Conservation (phyloP, 257 asterid genomes). For the Nyctanthes arbortristis region DNA sequence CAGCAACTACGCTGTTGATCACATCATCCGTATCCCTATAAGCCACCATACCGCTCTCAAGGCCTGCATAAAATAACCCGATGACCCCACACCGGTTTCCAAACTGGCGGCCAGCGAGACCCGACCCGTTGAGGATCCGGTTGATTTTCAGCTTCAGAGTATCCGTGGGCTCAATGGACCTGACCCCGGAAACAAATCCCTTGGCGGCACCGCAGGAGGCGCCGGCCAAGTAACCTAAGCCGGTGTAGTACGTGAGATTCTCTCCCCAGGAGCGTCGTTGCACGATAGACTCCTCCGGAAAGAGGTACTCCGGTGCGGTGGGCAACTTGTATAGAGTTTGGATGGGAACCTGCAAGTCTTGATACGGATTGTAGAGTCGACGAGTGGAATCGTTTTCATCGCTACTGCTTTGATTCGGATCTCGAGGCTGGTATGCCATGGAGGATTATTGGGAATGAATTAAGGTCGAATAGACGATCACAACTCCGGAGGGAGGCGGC, state of each 20-base stretch:
- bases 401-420: constrained; percentile 42
- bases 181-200: constrained; percentile 68
- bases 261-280: constrained; percentile 98
- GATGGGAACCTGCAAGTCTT: constrained; percentile 62
- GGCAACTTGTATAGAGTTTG: constrained; percentile 72
- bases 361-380: constrained; percentile 91
- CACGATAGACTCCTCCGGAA: constrained; percentile 67
- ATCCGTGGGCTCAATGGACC: constrained; percentile 70
- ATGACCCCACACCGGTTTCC: constrained; percentile 85
- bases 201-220: constrained; percentile 65
- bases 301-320: constrained; percentile 79
- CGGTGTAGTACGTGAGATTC: constrained; percentile 85
- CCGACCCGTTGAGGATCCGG: constrained; percentile 81
- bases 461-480: too few species aligned
- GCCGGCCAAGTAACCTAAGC: constrained; percentile 76
- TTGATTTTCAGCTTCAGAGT: constrained; percentile 73
- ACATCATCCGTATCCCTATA: constrained; percentile 44
- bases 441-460: constrained; percentile 23
- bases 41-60: constrained; percentile 82
- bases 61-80: constrained; percentile 79
- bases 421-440: constrained; percentile 72
- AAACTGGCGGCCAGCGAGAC: constrained; percentile 65
- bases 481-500: too few species aligned
- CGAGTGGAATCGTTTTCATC: constrained; percentile 42
- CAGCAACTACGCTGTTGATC: constrained; percentile 46